These are phyloP conservation scores for Earliella scabrosa DNA, from an alignment of 1,284 basidiomycete genomes.

Conservation along the genomic window DNA sequence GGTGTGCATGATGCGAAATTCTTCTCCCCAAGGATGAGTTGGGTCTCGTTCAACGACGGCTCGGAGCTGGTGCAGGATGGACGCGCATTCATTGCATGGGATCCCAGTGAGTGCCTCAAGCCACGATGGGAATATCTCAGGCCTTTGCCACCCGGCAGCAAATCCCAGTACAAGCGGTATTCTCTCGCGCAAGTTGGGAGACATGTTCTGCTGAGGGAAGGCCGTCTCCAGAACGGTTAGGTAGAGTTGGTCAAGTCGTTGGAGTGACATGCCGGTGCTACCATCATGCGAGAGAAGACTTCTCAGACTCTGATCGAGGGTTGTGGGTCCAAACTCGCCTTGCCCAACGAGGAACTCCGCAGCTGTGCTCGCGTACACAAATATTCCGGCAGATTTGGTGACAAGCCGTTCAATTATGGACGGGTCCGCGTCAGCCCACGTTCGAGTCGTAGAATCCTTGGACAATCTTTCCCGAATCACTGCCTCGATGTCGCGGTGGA, in stretches of 20 bases:
- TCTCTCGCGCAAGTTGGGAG: not conserved
- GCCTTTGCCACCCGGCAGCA: conserved; percentile 4
- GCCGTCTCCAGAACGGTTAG: conserved; percentile 7
- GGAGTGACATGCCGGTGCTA: not conserved
- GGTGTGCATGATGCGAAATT: conserved; percentile 7
- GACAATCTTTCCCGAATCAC: conserved; percentile 3
- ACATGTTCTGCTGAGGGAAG: no score
- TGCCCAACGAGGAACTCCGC: conserved; percentile 3
- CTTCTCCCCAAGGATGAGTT: not conserved
- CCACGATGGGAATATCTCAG: conserved; percentile 3
- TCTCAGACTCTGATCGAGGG: not conserved
- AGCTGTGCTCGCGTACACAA: conserved; percentile 15
- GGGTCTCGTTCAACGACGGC: conserved; percentile 1
- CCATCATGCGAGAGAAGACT: not conserved
- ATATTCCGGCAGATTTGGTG: conserved; percentile 10
- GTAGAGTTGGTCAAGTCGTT: conserved; percentile 13
- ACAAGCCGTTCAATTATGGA: conserved; percentile 3
- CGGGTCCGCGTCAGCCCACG: not conserved
- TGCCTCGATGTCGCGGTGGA: conserved; percentile 10
- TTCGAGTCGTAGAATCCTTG: not conserved
- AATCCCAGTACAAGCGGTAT: conserved; percentile 8
- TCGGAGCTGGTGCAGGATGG: conserved; percentile 11
- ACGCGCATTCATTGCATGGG: not conserved
- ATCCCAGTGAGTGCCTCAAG: conserved; percentile 4
- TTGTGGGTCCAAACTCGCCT: no score